Evolutionary conservation across 352 stramenopile genomes (phyloP).

Genomic region (Phytophthora melonis): DNA sequence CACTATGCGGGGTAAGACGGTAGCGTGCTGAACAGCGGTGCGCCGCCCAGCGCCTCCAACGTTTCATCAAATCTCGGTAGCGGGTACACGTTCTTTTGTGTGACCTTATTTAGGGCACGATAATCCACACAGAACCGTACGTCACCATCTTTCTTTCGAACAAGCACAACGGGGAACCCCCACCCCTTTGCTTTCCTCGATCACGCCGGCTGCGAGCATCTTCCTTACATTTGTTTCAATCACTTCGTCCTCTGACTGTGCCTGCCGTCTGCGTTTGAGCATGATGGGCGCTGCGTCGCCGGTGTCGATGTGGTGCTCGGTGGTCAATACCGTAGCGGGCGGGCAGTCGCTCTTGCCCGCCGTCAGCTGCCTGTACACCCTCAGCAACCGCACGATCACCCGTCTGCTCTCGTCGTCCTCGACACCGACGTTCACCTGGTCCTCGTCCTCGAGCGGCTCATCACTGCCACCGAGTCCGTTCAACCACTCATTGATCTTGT

Average conservation of each 20-base stretch:
- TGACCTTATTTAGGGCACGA: too few relatives aligned
- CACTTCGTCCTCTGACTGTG: neutral
- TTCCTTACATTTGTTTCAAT: neutral
- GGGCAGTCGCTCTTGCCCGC: neutral
- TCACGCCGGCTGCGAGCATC: neutral
- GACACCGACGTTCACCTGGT: neutral
- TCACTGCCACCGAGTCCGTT: neutral
- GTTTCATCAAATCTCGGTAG: too few relatives aligned
- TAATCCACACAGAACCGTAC: too few relatives aligned
- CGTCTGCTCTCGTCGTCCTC: neutral
- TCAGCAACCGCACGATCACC: neutral
- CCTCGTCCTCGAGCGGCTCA: neutral
- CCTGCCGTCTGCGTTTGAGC: neutral
- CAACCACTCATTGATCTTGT: neutral
- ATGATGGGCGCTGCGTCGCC: neutral
- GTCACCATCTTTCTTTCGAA: too few relatives aligned
- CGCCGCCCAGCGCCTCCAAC: too few relatives aligned
- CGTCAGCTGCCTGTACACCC: neutral
- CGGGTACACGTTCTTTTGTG: too few relatives aligned
- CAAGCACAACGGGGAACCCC: too few relatives aligned
- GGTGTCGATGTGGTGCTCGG: neutral
- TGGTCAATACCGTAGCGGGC: neutral
- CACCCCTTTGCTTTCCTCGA: too few relatives aligned
- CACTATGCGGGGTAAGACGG: too few relatives aligned
- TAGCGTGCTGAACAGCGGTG: too few relatives aligned